A percentile compares a stretch with the other conserved stretches of the same genome.
Evolutionary conservation across 805 yeast species (phyloP).

Genomic region (Candida wancherniae): DNA sequence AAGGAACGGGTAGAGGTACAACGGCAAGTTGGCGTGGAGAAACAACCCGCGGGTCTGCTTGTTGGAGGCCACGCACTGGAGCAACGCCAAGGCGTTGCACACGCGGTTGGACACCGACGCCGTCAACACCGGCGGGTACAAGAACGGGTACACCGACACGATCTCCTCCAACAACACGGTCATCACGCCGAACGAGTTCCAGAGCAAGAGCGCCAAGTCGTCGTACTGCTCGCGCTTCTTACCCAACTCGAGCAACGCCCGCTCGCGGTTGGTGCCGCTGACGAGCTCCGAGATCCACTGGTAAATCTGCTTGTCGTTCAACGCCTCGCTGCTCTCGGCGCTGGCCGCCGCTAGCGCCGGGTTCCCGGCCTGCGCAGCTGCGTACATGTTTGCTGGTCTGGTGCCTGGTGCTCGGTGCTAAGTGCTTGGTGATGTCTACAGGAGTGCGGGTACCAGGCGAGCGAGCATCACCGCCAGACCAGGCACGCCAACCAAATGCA

Average conservation of each 20-base stretch:
- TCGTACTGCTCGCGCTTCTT: conserved; percentile 93
- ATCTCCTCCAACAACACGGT: conserved; percentile 86
- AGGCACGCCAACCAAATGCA: too few relatives aligned
- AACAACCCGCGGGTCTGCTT: conserved; percentile 83
- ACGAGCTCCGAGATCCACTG: conserved; percentile 88
- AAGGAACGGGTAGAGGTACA: conserved; percentile 88
- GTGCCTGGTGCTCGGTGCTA: too few relatives aligned
- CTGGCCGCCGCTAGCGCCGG: too few relatives aligned
- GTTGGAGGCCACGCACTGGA: conserved; percentile 96
- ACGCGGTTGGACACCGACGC: conserved; percentile 89
- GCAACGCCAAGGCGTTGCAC: conserved; percentile 88
- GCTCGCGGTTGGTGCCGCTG: conserved; percentile 87
- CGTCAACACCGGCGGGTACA: conserved; percentile 80
- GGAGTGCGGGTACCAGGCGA: too few relatives aligned
- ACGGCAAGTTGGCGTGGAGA: conserved; percentile 84
- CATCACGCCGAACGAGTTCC: conserved; percentile 98
- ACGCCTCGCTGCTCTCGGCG: too few relatives aligned
- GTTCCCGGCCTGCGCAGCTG: too few relatives aligned
- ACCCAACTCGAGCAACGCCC: conserved; percentile 87
- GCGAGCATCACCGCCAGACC: too few relatives aligned
- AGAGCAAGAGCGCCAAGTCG: conserved; percentile 84
- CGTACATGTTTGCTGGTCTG: too few relatives aligned
- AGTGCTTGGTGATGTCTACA: too few relatives aligned
- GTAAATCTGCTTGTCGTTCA: conserved; percentile 72
- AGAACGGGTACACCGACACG: conserved; percentile 80